Evolutionary conservation across 441 rosid species (phyloP).

Genomic region (Pelargonium australe): DNA sequence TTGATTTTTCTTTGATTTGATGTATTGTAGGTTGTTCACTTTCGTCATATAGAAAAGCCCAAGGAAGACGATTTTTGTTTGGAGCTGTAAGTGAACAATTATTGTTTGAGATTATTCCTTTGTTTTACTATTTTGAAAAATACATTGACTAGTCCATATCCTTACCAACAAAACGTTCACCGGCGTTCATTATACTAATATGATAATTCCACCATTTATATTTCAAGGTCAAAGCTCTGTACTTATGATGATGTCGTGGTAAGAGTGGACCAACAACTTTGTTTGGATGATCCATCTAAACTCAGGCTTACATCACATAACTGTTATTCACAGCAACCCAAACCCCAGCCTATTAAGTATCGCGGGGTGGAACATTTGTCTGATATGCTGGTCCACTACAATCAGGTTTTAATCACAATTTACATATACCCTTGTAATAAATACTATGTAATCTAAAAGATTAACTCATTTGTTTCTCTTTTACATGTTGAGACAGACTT

Average conservation of each 20-base stretch:
- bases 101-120: neutral
- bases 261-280: conserved; percentile 48
- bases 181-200: too few relatives aligned
- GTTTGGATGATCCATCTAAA: conserved; percentile 65
- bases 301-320: conserved; percentile 71
- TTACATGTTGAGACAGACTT: conserved; percentile 36
- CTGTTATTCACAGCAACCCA: conserved; percentile 73
- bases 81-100: conserved; percentile 49
- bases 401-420: conserved; percentile 39
- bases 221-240: conserved; percentile 52
- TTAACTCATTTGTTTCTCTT: neutral
- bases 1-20: neutral
- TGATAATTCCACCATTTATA: neutral
- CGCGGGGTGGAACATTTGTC: conserved; percentile 57
- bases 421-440: neutral
- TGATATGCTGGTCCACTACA: conserved; percentile 68
- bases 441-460: neutral
- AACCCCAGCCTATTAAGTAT: conserved; percentile 70
- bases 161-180: neutral
- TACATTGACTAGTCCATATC: neutral
- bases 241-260: conserved; percentile 71
- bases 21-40: conserved; percentile 48
- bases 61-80: conserved; percentile 65
- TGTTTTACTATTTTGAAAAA: neutral
- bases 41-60: conserved; percentile 64